phyloP scores from a whole-genome alignment of 2,329 filamentous ascomycete species.

The Botrytis paeoniae region DNA sequence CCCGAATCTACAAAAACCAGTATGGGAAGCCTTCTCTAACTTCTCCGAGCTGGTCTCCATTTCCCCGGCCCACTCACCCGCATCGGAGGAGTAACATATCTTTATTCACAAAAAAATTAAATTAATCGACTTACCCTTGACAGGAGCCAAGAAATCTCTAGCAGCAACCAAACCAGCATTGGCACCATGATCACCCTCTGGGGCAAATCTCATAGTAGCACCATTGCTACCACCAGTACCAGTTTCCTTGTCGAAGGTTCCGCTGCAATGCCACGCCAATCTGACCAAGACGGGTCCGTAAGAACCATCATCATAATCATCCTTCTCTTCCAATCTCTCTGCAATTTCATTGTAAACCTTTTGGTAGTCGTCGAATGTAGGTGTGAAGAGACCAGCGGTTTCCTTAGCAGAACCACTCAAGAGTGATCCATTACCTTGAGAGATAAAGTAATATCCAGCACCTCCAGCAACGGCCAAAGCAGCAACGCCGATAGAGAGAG shows the following conservation, averaged over 20 bases:
- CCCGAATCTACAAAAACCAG: background rate
- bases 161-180: constrained; percentile 86
- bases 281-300: constrained; percentile 89
- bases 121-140: constrained; percentile 62
- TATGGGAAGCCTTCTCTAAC: background rate
- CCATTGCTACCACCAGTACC: constrained; percentile 92
- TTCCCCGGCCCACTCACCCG: background rate
- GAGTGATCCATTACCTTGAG: constrained; percentile 47
- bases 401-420: constrained; percentile 40
- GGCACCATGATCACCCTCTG: constrained; percentile 85
- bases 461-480: constrained; percentile 58
- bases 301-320: constrained; percentile 94
- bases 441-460: constrained; percentile 65
- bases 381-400: constrained; percentile 58
- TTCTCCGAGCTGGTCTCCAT: background rate
- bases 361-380: constrained; percentile 86
- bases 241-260: constrained; percentile 87
- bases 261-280: constrained; percentile 90
- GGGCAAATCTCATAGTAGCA: constrained; percentile 92
- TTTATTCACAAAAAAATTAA: background rate
- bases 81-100: background rate
- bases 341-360: constrained; percentile 91
- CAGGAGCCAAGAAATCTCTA: constrained; percentile 87
- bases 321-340: constrained; percentile 75
- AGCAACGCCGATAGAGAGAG: constrained; percentile 57